Base-by-base conservation (phyloP, 441 rosid genomes). In the Codiaeum variegatum region DNA sequence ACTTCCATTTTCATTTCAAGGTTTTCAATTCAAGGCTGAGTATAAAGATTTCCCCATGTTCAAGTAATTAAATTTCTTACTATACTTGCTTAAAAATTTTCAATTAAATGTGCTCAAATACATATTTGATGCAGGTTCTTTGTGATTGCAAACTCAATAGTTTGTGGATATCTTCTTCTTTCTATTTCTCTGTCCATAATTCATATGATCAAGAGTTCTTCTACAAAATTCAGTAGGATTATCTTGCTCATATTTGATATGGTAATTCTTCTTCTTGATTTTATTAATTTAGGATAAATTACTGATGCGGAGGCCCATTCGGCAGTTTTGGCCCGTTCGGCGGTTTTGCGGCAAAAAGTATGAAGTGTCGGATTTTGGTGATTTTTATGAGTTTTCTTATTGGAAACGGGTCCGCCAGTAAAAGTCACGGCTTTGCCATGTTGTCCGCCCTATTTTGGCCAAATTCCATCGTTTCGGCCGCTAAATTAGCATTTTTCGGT, bases 151-250 rank as follows among this genome's bases (percentile, higher is more conserved):
- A 91, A 93, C 78, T 84, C 91, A n/a, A n/a, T n/a, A n/a, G n/a
- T n/a, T n/a, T n/a, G 90, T 51, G 97, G 83, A 52, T 88, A 90
- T 77, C 87, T 89, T 77, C 54, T 89, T 62, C 84, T 93, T 52
- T 88, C 97, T 38, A 77, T 90, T 61, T 93, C 92, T 0, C 23
- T 90, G n/a, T 83, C 92, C 5, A 75, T 90, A 77, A 82, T 83
- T 60, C 88, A 85, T 73, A 70, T 89, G 73, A 72, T 88, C 79
- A 80, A 66, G 62, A 77, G n/a, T n/a, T n/a, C 80, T 54, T 71
- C 70, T 15, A 80, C 85, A 5, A 85, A 84, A 74, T 74, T 76
- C 54, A 81, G 79, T 3, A 81, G 88, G 80, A 75, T 86, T 78
- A 68, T 88, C 66, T 82, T 85, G 79, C 38, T 84, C 72, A 62